Conservation (phyloP, 306 rosid species). For the Astragalus membranaceus region DNA sequence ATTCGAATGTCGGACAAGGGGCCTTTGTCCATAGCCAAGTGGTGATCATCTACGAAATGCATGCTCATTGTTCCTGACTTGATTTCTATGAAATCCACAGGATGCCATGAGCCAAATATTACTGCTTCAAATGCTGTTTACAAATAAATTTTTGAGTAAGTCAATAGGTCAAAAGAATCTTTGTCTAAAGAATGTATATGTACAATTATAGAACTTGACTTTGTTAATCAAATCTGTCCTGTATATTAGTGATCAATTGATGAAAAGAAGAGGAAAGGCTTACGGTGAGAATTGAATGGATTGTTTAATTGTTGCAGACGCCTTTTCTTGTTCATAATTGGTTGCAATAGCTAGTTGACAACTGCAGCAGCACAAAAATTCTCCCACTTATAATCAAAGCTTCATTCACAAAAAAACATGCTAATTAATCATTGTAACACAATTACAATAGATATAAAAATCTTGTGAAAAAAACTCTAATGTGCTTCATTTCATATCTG, state of each 20-base stretch:
- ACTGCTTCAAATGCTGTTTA: constrained; percentile 75
- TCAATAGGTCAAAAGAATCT: background rate
- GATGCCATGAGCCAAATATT: constrained; percentile 63
- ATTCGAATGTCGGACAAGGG: constrained; percentile 53
- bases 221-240: background rate
- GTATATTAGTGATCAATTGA: background rate
- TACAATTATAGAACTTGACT: background rate
- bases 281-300: constrained; percentile 54
- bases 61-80: constrained; percentile 46
- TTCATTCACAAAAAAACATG: background rate
- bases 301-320: constrained; percentile 40
- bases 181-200: constrained; percentile 3
- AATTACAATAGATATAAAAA: background rate
- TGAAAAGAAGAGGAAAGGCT: constrained; percentile 19
- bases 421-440: background rate
- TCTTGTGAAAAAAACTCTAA: background rate
- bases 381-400: background rate
- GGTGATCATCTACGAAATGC: constrained; percentile 41
- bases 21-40: constrained; percentile 45
- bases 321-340: constrained; percentile 40
- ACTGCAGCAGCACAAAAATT: constrained; percentile 25
- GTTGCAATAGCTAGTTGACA: constrained; percentile 13
- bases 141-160: background rate
- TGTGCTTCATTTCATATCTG: background rate
- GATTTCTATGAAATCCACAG: constrained; percentile 52